Percentiles rank a stretch among this genome's conserved stretches.
Conservation (phyloP, 768 basidiomycete species). For the Chalciporus piperatus region DNA sequence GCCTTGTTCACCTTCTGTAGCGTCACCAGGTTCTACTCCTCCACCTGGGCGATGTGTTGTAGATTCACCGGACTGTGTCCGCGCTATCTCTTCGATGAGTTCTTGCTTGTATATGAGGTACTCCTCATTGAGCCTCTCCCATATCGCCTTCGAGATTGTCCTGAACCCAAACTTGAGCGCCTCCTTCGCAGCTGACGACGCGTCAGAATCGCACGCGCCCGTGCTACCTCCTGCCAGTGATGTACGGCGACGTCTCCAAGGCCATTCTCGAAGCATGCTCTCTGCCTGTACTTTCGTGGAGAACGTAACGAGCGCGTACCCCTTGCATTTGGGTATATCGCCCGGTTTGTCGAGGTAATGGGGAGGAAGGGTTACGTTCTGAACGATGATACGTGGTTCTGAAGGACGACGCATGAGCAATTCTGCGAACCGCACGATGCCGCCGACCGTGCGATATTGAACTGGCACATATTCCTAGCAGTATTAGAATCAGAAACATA, state of each 20-base stretch:
- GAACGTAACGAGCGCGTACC: constrained; percentile 72
- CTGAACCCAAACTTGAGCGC: constrained; percentile 62
- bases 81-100: constrained; percentile 48
- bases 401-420: constrained; percentile 29
- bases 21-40: neutral
- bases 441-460: constrained; percentile 48
- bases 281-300: constrained; percentile 37
- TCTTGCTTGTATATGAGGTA: constrained; percentile 61
- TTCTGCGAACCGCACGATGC: constrained; percentile 45
- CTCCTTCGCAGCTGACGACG: constrained; percentile 30
- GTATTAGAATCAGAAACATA: neutral
- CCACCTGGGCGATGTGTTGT: neutral
- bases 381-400: constrained; percentile 34
- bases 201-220: neutral
- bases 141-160: constrained; percentile 50
- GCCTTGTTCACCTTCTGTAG: neutral
- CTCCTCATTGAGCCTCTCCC: constrained; percentile 65
- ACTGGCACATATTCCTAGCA: constrained; percentile 69
- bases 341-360: constrained; percentile 63
- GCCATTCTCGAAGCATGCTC: constrained; percentile 51
- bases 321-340: constrained; percentile 59
- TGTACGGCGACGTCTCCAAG: constrained; percentile 45
- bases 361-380: constrained; percentile 54
- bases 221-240: neutral
- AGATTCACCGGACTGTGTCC: constrained; percentile 2